Conservation (phyloP, 306 rosid genomes). For the Lupinus albus region DNA sequence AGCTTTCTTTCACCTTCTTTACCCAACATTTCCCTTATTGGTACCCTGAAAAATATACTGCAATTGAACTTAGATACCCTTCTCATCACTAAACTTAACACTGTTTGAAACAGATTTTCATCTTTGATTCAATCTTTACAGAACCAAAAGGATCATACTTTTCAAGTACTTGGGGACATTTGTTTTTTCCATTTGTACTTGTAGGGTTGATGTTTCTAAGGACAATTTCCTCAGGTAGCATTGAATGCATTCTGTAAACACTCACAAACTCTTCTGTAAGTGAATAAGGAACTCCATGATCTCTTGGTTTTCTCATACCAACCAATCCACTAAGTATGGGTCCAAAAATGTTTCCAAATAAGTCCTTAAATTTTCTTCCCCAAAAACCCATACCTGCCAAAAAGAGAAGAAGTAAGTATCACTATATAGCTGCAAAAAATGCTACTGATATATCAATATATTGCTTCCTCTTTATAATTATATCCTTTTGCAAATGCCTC, state of each 20-base stretch:
- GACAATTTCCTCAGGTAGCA: slow-evolving; percentile 61
- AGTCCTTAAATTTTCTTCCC: slow-evolving; percentile 75
- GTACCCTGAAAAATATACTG: slow-evolving; percentile 53
- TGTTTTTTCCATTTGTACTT: slow-evolving; percentile 39
- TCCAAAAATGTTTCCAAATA: slow-evolving; percentile 64
- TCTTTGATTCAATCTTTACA: background rate
- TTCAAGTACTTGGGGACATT: slow-evolving; percentile 56
- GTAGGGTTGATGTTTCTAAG: slow-evolving; percentile 50
- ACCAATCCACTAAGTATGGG: slow-evolving; percentile 70
- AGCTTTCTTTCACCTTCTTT: slow-evolving; percentile 64
- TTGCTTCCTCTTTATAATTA: slow-evolving; percentile 1
- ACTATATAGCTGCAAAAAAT: background rate
- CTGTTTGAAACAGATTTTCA: background rate
- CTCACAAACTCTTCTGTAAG: slow-evolving; percentile 76
- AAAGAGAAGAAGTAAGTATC: slow-evolving; percentile 6
- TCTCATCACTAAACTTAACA: slow-evolving; percentile 33
- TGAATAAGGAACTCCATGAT: slow-evolving; percentile 83
- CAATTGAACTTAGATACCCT: slow-evolving; percentile 11
- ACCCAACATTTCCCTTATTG: slow-evolving; percentile 64
- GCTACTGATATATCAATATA: background rate
- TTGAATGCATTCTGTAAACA: slow-evolving; percentile 78
- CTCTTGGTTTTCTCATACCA: slow-evolving; percentile 62
- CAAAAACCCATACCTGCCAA: slow-evolving; percentile 70
- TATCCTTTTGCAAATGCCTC: background rate
- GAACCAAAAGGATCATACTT: slow-evolving; percentile 40